Evolutionary conservation across 768 basidiomycete species (phyloP).

Genomic region (Cytidiella melzeri): DNA sequence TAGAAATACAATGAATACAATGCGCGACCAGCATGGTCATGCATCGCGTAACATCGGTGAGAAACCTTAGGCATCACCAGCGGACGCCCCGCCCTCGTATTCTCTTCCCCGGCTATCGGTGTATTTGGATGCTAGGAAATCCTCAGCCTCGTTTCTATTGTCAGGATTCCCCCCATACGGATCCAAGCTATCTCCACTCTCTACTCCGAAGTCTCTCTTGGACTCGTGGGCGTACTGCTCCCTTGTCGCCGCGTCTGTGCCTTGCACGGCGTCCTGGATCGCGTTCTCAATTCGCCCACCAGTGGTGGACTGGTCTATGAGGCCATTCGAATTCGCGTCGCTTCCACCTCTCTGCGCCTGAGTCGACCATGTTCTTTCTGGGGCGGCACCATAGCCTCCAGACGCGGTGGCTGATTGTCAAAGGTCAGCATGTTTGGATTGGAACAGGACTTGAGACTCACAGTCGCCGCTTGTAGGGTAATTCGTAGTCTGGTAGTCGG

Average conservation of each 20-base stretch:
- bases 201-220: conserved; percentile 16
- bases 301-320: conserved; percentile 21
- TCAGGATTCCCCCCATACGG: conserved; percentile 21
- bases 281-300: conserved; percentile 18
- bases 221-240: conserved; percentile 19
- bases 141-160: conserved; percentile 13
- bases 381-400: conserved; percentile 23
- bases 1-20: too few species aligned
- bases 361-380: conserved; percentile 12
- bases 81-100: conserved; percentile 18
- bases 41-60: too few species aligned
- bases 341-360: conserved; percentile 13
- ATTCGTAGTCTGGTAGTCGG: conserved; percentile 18
- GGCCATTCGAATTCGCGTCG: conserved; percentile 10
- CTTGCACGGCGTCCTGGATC: conserved; percentile 24
- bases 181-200: conserved; percentile 14
- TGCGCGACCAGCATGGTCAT: too few species aligned
- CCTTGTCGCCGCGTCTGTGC: conserved; percentile 17
- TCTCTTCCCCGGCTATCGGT: conserved; percentile 15
- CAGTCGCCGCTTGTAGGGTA: conserved; percentile 21
- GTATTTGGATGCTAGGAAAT: conserved; percentile 16
- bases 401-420: conserved; percentile 24
- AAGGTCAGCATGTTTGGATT: background rate
- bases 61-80: conserved; percentile 8
- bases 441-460: conserved; percentile 11